These are phyloP conservation scores for Lodderomyces orthopsilosis DNA, from an alignment of 1,139 yeast genomes.

Conservation along the genomic window DNA sequence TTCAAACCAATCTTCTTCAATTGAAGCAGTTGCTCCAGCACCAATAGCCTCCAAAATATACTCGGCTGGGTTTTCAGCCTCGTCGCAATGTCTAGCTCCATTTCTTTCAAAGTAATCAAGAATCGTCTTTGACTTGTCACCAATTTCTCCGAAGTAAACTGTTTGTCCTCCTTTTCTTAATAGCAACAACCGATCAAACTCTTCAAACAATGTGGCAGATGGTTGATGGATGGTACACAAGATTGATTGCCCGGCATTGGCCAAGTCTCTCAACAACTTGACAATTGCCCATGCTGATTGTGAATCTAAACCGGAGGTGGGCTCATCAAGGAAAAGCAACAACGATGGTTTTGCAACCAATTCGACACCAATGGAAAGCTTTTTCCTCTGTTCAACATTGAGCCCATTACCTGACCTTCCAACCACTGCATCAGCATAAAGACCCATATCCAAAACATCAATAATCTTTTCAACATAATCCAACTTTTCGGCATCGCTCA, in stretches of 20 bases:
- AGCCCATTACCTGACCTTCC: conserved; percentile 58
- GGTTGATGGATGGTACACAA: conserved; percentile 85
- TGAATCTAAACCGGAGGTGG: conserved; percentile 90
- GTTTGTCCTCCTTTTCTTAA: conserved; percentile 75
- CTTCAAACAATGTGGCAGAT: conserved; percentile 71
- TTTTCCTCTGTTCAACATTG: conserved; percentile 66
- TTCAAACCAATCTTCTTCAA: conserved; percentile 44
- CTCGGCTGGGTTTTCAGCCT: conserved; percentile 62
- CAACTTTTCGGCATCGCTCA: conserved; percentile 31
- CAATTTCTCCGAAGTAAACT: conserved; percentile 79
- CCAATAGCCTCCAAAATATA: conserved; percentile 63
- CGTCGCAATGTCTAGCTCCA: conserved; percentile 61
- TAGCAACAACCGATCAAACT: conserved; percentile 72
- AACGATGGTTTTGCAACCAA: conserved; percentile 84
- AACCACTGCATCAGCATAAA: conserved; percentile 61
- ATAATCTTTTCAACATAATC: conserved; percentile 63
- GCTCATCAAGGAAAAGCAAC: conserved; percentile 82
- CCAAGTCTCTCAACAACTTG: conserved; percentile 69
- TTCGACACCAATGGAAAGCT: conserved; percentile 75
- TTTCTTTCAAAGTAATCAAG: conserved; percentile 66
- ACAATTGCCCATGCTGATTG: conserved; percentile 90
- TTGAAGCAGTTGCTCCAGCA: conserved; percentile 63
- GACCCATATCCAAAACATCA: conserved; percentile 53
- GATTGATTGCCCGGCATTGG: conserved; percentile 79
- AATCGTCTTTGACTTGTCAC: conserved; percentile 57